Evolutionary conservation across 768 basidiomycete species (phyloP).

Genomic region (Rhizopogon vulgaris): DNA sequence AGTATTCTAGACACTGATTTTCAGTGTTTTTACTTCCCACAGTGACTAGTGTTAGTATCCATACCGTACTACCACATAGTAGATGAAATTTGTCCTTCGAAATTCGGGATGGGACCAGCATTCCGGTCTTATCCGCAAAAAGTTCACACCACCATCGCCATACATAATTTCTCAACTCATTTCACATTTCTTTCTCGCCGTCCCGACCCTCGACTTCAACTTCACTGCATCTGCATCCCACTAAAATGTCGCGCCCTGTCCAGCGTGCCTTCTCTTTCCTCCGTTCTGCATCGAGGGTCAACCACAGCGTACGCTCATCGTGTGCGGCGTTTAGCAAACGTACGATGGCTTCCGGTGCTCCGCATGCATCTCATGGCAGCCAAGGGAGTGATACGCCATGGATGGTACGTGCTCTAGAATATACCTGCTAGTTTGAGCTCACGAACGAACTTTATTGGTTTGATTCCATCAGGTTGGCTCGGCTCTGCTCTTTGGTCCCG

Average conservation of each 20-base stretch:
- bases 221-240: not conserved
- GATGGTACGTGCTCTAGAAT: constrained; percentile 19
- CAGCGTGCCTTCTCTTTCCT: constrained; percentile 13
- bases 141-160: not conserved
- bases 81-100: not conserved
- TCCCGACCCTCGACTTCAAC: too few relatives aligned
- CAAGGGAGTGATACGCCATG: constrained; percentile 18
- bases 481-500: constrained; percentile 25
- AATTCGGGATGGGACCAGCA: not conserved
- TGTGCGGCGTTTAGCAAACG: constrained; percentile 16
- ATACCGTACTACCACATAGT: too few relatives aligned
- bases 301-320: constrained; percentile 8
- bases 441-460: not conserved
- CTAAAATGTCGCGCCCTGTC: constrained; percentile 18
- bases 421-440: not conserved
- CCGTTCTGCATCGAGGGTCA: constrained; percentile 12
- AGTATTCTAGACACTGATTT: too few relatives aligned
- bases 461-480: constrained; percentile 21
- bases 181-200: not conserved
- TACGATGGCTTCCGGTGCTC: constrained; percentile 18
- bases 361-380: constrained; percentile 14
- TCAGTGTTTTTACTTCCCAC: too few relatives aligned
- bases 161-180: not conserved
- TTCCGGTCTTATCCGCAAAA: constrained; percentile 1
- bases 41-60: too few relatives aligned